Conservation (phyloP, 2,329 filamentous ascomycete species). For the Fusarium domesticum region DNA sequence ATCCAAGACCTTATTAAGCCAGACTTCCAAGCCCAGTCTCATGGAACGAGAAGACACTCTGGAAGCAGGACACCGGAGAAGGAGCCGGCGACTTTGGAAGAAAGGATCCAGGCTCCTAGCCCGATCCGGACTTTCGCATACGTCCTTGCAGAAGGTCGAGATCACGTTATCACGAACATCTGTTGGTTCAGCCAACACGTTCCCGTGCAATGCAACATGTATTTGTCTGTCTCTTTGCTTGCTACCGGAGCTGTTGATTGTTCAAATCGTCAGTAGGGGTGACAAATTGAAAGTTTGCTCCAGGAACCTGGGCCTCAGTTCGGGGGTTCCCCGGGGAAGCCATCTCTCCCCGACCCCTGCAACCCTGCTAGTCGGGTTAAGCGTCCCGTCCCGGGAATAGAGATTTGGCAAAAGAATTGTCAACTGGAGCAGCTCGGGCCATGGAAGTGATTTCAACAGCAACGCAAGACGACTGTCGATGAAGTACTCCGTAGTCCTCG, state of each 20-base stretch:
- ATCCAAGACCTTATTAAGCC: too few species aligned
- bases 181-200: constrained; percentile 9
- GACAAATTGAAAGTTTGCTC: constrained; percentile 16
- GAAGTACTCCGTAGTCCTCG: too few species aligned
- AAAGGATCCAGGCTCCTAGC: constrained; percentile 1
- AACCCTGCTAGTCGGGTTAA: neutral
- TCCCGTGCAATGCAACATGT: constrained; percentile 2
- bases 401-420: too few species aligned
- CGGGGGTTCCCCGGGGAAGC: constrained; percentile 17
- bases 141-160: constrained; percentile 20
- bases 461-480: too few species aligned
- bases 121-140: constrained; percentile 6
- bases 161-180: constrained; percentile 26
- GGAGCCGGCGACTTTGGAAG: constrained; percentile 8
- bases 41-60: too few species aligned
- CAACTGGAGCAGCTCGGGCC: neutral
- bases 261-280: constrained; percentile 2
- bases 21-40: too few species aligned
- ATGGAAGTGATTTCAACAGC: neutral
- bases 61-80: constrained; percentile 8
- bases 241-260: constrained; percentile 7
- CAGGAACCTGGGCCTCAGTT: constrained; percentile 9
- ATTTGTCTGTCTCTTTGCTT: constrained; percentile 10
- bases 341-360: constrained; percentile 9
- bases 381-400: constrained; percentile 13